Percentiles rank a stretch among this genome's conserved stretches.
These are phyloP conservation scores for Plasmodium chabaudi DNA, from an alignment of 169 alveolate genomes.

Conservation along the genomic window DNA sequence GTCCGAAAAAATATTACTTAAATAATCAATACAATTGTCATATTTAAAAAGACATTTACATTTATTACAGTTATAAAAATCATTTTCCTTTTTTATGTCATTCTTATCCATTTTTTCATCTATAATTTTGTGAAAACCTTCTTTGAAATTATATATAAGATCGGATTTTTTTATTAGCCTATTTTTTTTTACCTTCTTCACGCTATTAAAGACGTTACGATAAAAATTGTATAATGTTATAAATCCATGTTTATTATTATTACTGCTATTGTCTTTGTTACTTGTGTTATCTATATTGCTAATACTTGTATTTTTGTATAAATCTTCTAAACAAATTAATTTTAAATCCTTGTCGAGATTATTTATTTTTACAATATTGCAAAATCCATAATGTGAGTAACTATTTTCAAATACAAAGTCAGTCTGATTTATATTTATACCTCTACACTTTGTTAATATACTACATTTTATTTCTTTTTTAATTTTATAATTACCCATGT, in stretches of 20 bases:
- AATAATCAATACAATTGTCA: slow-evolving; percentile 21
- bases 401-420: slow-evolving; percentile 24
- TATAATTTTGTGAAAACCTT: background rate
- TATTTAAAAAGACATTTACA: slow-evolving; percentile 63
- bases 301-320: too few relatives aligned
- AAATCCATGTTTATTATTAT: slow-evolving; percentile 22
- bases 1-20: slow-evolving; percentile 8
- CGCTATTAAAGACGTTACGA: slow-evolving; percentile 13
- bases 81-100: slow-evolving; percentile 22
- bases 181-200: slow-evolving; percentile 14
- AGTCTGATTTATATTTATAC: slow-evolving; percentile 17
- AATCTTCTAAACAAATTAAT: slow-evolving; percentile 5
- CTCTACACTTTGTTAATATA: slow-evolving; percentile 39
- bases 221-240: slow-evolving; percentile 41
- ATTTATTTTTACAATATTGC: slow-evolving; percentile 24
- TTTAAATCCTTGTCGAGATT: slow-evolving; percentile 60
- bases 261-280: background rate
- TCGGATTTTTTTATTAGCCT: background rate
- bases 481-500: slow-evolving; percentile 68
- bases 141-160: slow-evolving; percentile 16
- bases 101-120: slow-evolving; percentile 48
- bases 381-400: slow-evolving; percentile 57
- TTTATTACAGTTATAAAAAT: slow-evolving; percentile 12
- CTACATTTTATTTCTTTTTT: slow-evolving; percentile 15
- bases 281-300: too few relatives aligned